Percentiles rank a stretch among this genome's conserved stretches.
Conservation (phyloP, 1,284 basidiomycete species). For the Cystobasidium sp. region DNA sequence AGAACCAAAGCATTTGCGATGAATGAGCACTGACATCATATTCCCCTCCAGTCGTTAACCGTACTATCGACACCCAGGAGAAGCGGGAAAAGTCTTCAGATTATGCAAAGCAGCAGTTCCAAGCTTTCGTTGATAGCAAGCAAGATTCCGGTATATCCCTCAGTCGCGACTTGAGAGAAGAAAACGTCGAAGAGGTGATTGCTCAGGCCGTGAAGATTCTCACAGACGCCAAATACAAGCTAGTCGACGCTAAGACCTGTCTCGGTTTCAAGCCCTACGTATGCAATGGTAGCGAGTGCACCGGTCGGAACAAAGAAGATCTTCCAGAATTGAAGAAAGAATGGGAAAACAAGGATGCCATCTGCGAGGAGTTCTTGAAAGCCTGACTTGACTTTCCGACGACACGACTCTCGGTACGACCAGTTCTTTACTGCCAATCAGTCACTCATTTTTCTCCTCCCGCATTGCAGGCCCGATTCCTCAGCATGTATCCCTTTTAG, state of each 20-base stretch:
- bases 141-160: conserved; percentile 36
- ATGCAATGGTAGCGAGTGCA: neutral
- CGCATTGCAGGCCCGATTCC: too few relatives aligned
- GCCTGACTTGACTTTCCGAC: too few relatives aligned
- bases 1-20: too few relatives aligned
- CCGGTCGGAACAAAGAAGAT: neutral
- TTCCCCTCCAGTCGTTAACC: conserved; percentile 10
- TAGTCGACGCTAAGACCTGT: conserved; percentile 49
- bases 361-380: too few relatives aligned
- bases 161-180: conserved; percentile 27
- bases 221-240: conserved; percentile 46
- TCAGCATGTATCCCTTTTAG: too few relatives aligned
- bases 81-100: conserved; percentile 5
- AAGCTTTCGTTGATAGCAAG: conserved; percentile 6
- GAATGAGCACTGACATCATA: too few relatives aligned
- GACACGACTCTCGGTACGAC: too few relatives aligned
- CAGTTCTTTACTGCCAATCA: too few relatives aligned
- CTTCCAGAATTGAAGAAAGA: too few relatives aligned
- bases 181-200: conserved; percentile 15
- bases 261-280: conserved; percentile 41
- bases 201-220: conserved; percentile 46
- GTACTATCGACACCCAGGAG: conserved; percentile 45
- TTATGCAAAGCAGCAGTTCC: conserved; percentile 17
- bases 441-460: too few relatives aligned
- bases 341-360: too few relatives aligned